These are phyloP conservation scores for Suillus decipiens DNA, from an alignment of 768 basidiomycete genomes.

Conservation along the genomic window DNA sequence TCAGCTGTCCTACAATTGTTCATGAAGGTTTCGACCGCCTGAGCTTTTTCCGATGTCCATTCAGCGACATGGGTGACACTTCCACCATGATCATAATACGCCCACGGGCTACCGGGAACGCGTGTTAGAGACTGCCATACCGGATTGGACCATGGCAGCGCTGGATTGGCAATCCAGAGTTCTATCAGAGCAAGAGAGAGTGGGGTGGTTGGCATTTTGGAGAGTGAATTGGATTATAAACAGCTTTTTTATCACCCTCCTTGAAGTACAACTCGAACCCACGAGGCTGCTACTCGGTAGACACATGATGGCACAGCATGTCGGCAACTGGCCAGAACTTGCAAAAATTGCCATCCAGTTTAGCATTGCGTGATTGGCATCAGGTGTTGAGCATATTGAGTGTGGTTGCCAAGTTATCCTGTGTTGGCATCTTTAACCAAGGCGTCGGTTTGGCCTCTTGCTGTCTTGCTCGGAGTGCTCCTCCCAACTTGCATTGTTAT, in stretches of 20 bases:
- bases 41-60: not conserved
- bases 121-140: slow-evolving; percentile 2
- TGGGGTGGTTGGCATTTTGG: not conserved
- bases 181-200: not conserved
- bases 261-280: not conserved
- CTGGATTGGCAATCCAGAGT: not conserved
- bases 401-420: not conserved
- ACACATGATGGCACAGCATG: not conserved
- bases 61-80: not conserved
- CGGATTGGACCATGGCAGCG: not conserved
- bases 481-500: too few species aligned
- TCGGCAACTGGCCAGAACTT: too few species aligned
- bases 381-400: not conserved
- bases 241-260: not conserved
- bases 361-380: not conserved
- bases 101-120: not conserved
- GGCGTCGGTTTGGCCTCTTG: not conserved
- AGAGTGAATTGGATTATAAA: not conserved
- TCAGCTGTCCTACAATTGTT: not conserved
- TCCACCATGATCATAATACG: not conserved
- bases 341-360: not conserved
- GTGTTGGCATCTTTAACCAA: not conserved
- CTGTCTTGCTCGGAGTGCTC: not conserved
- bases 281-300: not conserved
- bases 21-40: not conserved